Percentiles rank a stretch among this genome's conserved stretches.
These are phyloP conservation scores for Phellopilus nigrolimitatus DNA, from an alignment of 1,284 basidiomycete species.

Conservation along the genomic window DNA sequence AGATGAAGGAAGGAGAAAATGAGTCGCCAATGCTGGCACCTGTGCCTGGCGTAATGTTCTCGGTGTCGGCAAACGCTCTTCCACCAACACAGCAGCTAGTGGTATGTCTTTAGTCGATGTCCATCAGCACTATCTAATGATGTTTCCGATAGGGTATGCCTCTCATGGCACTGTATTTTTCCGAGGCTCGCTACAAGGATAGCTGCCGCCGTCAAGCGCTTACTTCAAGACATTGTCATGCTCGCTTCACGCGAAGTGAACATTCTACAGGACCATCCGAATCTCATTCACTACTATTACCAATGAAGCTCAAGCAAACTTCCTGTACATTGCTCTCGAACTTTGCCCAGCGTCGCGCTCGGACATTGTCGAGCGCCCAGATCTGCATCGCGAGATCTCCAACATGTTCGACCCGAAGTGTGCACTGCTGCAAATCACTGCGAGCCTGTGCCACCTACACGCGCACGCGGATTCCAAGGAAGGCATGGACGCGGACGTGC, in stretches of 20 bases:
- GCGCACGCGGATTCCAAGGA: slow-evolving; percentile 25
- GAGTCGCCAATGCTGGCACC: too few species aligned
- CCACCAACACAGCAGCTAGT: slow-evolving; percentile 38
- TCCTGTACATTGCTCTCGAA: too few species aligned
- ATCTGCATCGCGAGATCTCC: slow-evolving; percentile 65
- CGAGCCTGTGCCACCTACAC: slow-evolving; percentile 85
- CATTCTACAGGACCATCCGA: slow-evolving; percentile 94
- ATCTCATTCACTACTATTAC: slow-evolving; percentile 97
- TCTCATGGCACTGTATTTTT: slow-evolving; percentile 96
- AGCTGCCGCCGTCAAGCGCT: slow-evolving; percentile 95
- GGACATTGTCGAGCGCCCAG: slow-evolving; percentile 85
- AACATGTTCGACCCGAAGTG: slow-evolving; percentile 80
- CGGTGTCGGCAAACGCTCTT: slow-evolving; percentile 25
- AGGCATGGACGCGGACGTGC: neutral
- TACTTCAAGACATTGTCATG: too few species aligned
- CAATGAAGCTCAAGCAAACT: slow-evolving; percentile 88
- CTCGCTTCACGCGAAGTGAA: slow-evolving; percentile 92
- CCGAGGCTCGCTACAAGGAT: slow-evolving; percentile 93
- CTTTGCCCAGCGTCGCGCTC: slow-evolving; percentile 93
- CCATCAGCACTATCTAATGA: slow-evolving; percentile 6
- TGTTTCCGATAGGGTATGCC: slow-evolving; percentile 71
- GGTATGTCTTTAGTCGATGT: slow-evolving; percentile 41
- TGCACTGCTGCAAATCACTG: too few species aligned
- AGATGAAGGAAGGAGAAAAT: too few species aligned
- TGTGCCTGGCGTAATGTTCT: too few species aligned